Evolutionary conservation across 2,329 filamentous ascomycete species (phyloP).

Genomic region (Aureobasidium vineae): DNA sequence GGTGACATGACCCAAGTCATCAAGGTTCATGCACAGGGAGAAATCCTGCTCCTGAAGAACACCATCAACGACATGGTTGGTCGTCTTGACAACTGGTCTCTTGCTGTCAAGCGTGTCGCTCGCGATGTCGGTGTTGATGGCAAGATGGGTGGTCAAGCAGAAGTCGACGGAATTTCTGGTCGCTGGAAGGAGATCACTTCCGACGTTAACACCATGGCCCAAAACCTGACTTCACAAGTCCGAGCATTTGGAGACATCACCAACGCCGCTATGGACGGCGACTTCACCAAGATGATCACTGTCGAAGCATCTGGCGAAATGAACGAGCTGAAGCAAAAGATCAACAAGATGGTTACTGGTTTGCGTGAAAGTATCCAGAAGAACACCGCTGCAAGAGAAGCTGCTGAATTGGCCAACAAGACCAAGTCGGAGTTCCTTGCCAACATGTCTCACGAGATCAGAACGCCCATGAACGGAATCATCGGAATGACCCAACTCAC

Average conservation of each 20-base stretch:
- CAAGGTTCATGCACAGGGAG: slow-evolving; percentile 89
- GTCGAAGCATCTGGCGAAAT: slow-evolving; percentile 98
- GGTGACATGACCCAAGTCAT: slow-evolving; percentile 97
- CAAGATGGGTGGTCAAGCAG: slow-evolving; percentile 97
- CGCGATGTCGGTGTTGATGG: slow-evolving; percentile 97
- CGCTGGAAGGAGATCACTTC: slow-evolving; percentile 98
- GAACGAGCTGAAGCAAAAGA: slow-evolving; percentile 98
- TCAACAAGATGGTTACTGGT: slow-evolving; percentile 99
- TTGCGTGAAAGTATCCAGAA: slow-evolving; percentile 93
- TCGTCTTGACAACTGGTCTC: slow-evolving; percentile 90
- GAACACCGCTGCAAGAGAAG: slow-evolving; percentile 93
- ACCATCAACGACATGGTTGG: slow-evolving; percentile 99
- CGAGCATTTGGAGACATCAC: slow-evolving; percentile 97
- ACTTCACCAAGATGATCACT: slow-evolving; percentile 95
- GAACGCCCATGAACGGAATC: slow-evolving; percentile 96
- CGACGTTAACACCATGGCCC: slow-evolving; percentile 87
- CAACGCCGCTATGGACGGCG: slow-evolving; percentile 93
- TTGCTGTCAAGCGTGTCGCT: slow-evolving; percentile 91
- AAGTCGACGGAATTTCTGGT: slow-evolving; percentile 87
- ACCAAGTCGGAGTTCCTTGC: slow-evolving; percentile 98
- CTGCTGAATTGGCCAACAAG: slow-evolving; percentile 93
- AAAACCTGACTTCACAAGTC: slow-evolving; percentile 89
- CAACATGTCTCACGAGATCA: slow-evolving; percentile 98
- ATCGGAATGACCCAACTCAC: slow-evolving; percentile 98
- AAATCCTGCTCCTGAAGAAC: slow-evolving; percentile 89